A percentile compares a stretch with the other conserved stretches of the same genome.
These are phyloP conservation scores for Eimeria sp. DNA, from an alignment of 169 alveolate genomes.

Conservation along the genomic window DNA sequence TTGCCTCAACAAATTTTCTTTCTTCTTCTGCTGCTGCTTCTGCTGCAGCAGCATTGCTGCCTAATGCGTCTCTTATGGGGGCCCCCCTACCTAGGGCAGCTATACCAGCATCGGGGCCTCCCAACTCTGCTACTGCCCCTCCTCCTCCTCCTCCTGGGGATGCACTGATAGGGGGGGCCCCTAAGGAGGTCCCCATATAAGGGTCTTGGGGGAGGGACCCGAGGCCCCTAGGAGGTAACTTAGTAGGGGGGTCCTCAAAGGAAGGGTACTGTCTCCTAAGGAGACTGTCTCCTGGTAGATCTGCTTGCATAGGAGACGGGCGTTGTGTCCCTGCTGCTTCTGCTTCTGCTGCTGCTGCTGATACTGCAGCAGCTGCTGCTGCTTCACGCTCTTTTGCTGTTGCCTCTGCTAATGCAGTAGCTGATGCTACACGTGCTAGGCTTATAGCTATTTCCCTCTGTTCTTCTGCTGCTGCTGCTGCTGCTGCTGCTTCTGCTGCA, in stretches of 20 bases:
- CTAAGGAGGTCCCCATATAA: too few relatives aligned
- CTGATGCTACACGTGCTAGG: neutral
- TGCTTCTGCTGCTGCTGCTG: constrained; percentile 49
- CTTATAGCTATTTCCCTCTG: neutral
- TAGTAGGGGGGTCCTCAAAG: neutral
- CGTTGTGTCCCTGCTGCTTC: neutral
- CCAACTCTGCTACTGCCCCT: neutral
- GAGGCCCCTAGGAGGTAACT: constrained; percentile 4
- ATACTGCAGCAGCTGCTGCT: constrained; percentile 19
- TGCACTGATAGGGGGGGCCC: neutral
- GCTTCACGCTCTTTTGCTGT: constrained; percentile 2
- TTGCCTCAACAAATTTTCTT: constrained; percentile 14
- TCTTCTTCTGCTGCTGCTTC: constrained; percentile 15
- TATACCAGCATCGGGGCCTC: constrained; percentile 27
- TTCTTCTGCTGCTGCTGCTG: constrained; percentile 14
- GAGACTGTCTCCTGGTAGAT: constrained; percentile 52
- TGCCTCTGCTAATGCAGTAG: neutral
- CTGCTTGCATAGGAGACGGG: neutral
- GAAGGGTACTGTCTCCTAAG: neutral
- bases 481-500: constrained; percentile 12
- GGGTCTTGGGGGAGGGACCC: neutral
- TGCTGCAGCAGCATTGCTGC: neutral
- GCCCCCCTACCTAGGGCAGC: constrained; percentile 57
- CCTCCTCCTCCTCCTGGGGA: neutral
- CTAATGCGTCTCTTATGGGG: constrained; percentile 11